Conservation (phyloP, 805 yeast species). For the Ogataea pilisensis region DNA sequence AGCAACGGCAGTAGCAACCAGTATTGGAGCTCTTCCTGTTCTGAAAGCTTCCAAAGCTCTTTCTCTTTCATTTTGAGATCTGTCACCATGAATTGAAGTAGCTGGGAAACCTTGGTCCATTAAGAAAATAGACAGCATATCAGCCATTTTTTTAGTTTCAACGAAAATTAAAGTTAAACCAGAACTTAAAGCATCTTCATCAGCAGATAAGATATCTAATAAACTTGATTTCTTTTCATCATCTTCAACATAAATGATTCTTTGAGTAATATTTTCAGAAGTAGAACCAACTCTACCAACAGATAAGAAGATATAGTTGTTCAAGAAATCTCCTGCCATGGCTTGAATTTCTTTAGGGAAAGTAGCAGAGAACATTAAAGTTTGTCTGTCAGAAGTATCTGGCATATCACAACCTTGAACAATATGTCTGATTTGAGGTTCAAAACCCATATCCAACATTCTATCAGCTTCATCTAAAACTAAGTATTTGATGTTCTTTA, state of each 20-base stretch:
- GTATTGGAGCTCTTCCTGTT: slow-evolving; percentile 84
- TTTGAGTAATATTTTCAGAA: slow-evolving; percentile 96
- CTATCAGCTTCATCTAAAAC: slow-evolving; percentile 99
- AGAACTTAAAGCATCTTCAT: slow-evolving; percentile 49
- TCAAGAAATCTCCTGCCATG: slow-evolving; percentile 95
- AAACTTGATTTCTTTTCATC: slow-evolving; percentile 88
- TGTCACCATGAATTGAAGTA: slow-evolving; percentile 98
- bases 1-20: slow-evolving; percentile 99
- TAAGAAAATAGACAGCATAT: slow-evolving; percentile 87
- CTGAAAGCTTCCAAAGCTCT: slow-evolving; percentile 93
- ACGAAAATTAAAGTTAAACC: slow-evolving; percentile 94
- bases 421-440: slow-evolving; percentile 97
- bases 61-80: slow-evolving; percentile 97
- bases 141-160: slow-evolving; percentile 99
- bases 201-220: slow-evolving; percentile 76
- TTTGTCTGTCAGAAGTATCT: slow-evolving; percentile 82
- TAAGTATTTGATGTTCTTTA: slow-evolving; percentile 84
- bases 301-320: slow-evolving; percentile 90
- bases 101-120: slow-evolving; percentile 90
- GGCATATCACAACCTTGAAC: slow-evolving; percentile 99
- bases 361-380: slow-evolving; percentile 98
- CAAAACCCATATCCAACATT: slow-evolving; percentile 99
- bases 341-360: slow-evolving; percentile 97
- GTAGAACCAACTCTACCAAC: slow-evolving; percentile 99
- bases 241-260: slow-evolving; percentile 86